phyloP scores from a whole-genome alignment of 1,284 basidiomycete genomes.

The Phellinidium pouzarii region DNA sequence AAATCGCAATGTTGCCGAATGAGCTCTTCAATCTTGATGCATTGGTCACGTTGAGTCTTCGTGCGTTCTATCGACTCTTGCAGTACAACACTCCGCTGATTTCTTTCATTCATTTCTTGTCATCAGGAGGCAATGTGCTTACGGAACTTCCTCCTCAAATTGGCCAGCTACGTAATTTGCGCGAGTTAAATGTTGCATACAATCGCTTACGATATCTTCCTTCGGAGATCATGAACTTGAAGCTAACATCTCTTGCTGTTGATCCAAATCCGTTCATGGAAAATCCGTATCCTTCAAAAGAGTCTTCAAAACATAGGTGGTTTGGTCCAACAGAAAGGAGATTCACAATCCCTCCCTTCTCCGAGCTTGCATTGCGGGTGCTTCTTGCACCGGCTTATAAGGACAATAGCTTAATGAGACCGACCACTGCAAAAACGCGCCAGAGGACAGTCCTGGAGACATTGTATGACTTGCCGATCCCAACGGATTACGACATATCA shows the following conservation, averaged over 20 bases:
- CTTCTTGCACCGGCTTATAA: slow-evolving; percentile 8
- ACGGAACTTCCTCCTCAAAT: slow-evolving; percentile 62
- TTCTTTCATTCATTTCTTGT: background rate
- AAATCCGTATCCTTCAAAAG: slow-evolving; percentile 7
- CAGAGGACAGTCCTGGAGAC: slow-evolving; percentile 12
- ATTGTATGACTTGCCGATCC: slow-evolving; percentile 11
- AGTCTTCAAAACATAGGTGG: slow-evolving; percentile 9
- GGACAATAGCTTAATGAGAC: background rate
- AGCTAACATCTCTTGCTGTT: slow-evolving; percentile 38
- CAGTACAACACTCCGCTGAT: slow-evolving; percentile 8
- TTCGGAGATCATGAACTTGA: slow-evolving; percentile 54
- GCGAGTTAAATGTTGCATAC: slow-evolving; percentile 53
- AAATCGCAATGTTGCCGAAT: slow-evolving; percentile 40
- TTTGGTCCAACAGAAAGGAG: slow-evolving; percentile 8
- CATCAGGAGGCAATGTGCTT: slow-evolving; percentile 50
- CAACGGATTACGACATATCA: slow-evolving; percentile 8
- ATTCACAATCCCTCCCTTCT: slow-evolving; percentile 8
- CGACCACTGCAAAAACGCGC: background rate
- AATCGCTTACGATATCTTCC: slow-evolving; percentile 59
- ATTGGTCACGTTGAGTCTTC: slow-evolving; percentile 48
- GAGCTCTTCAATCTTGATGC: slow-evolving; percentile 46
- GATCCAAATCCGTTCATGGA: slow-evolving; percentile 54
- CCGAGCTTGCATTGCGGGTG: slow-evolving; percentile 11
- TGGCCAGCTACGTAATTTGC: slow-evolving; percentile 43
- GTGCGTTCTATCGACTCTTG: slow-evolving; percentile 34